These are phyloP conservation scores for Xylariaceae sp. DNA, from an alignment of 2,329 filamentous ascomycete species.

Conservation along the genomic window DNA sequence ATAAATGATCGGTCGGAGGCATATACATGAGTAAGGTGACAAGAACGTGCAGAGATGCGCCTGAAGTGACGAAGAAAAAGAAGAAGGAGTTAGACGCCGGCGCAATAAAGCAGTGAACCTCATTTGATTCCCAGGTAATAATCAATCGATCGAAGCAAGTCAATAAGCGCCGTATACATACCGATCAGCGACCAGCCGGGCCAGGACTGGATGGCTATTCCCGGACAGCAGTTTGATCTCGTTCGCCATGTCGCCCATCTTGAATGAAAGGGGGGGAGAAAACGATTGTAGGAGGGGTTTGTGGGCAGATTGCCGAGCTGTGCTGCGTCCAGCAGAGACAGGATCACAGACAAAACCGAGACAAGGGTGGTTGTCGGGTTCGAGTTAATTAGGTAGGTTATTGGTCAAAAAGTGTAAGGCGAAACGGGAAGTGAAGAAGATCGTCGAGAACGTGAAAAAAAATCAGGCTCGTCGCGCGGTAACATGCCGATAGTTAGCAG, in stretches of 20 bases:
- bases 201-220: conserved; percentile 36
- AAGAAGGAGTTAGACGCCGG: background rate
- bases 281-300: conserved; percentile 2
- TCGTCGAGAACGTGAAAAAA: conserved; percentile 2
- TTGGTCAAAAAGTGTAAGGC: conserved; percentile 1
- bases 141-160: background rate
- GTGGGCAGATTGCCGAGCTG: conserved; percentile 4
- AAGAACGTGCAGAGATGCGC: background rate
- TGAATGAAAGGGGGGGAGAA: conserved; percentile 11
- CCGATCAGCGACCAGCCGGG: conserved; percentile 36
- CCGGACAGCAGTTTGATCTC: conserved; percentile 39
- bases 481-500: background rate
- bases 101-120: too few species aligned
- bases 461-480: conserved; percentile 11
- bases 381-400: conserved; percentile 1
- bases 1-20: background rate
- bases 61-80: background rate
- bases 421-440: background rate
- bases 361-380: conserved; percentile 1
- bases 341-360: background rate
- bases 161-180: conserved; percentile 20
- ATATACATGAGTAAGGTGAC: background rate
- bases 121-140: too few species aligned
- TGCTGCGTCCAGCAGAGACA: conserved; percentile 1
- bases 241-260: conserved; percentile 29